phyloP scores from a whole-genome alignment of 1,139 yeast species.

The Yamadazyma membranifaciens region DNA sequence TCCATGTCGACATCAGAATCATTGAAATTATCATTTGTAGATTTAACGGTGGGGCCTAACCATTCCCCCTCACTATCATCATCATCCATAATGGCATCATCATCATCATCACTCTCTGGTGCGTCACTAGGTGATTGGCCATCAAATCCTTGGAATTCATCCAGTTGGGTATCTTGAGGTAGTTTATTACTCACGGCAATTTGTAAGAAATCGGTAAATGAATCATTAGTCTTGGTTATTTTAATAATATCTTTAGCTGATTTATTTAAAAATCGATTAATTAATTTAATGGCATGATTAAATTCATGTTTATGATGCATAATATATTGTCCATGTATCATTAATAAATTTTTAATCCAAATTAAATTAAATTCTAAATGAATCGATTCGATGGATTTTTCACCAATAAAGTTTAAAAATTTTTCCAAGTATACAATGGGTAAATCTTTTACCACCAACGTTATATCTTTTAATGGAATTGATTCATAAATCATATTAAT shows the following conservation, averaged over 20 bases:
- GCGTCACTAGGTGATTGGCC: constrained; percentile 16
- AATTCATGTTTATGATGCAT: constrained; percentile 62
- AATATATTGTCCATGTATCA: constrained; percentile 77
- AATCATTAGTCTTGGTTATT: constrained; percentile 54
- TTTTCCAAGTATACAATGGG: constrained; percentile 77
- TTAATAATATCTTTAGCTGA: constrained; percentile 71
- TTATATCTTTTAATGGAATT: constrained; percentile 73
- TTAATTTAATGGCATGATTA: constrained; percentile 62
- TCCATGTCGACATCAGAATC: constrained; percentile 10
- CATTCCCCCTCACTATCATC: constrained; percentile 21
- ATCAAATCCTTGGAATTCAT: constrained; percentile 13
- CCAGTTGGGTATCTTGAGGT: constrained; percentile 15
- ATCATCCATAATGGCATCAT: constrained; percentile 17
- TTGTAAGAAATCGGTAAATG: constrained; percentile 44
- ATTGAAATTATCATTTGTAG: constrained; percentile 8
- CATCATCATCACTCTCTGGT: constrained; percentile 16
- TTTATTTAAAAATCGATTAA: constrained; percentile 74
- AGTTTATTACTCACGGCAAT: constrained; percentile 21
- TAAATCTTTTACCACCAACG: constrained; percentile 60
- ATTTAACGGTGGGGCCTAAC: constrained; percentile 17
- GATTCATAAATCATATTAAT: constrained; percentile 73
- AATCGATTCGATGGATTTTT: constrained; percentile 67
- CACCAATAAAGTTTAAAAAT: constrained; percentile 69
- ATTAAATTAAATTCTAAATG: constrained; percentile 81
- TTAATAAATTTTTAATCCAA: constrained; percentile 73